Evolutionary conservation across 1,284 basidiomycete species (phyloP).

Genomic region (Ustilago shanxiensis): DNA sequence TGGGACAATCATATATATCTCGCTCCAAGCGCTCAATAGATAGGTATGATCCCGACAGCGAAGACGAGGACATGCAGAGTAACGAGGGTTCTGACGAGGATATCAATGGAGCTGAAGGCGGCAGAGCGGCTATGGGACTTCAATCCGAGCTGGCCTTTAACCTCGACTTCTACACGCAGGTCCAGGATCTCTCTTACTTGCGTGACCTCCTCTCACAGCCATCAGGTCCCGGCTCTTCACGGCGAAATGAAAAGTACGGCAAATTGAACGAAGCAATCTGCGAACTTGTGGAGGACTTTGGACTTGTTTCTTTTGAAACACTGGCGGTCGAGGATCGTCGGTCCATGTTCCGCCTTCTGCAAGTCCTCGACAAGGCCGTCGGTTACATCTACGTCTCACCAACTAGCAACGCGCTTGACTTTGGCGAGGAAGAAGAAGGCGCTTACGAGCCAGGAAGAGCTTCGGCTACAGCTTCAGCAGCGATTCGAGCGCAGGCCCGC

Average conservation of each 20-base stretch:
- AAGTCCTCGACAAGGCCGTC: constrained; percentile 65
- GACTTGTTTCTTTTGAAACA: constrained; percentile 96
- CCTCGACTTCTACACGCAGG: constrained; percentile 97
- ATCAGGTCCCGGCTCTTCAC: constrained; percentile 38
- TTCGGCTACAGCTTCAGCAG: constrained; percentile 35
- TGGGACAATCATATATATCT: constrained; percentile 70
- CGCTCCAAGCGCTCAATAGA: constrained; percentile 32
- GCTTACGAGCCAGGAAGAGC: constrained; percentile 42
- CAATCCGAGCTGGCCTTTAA: constrained; percentile 79
- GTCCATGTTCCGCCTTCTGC: constrained; percentile 65
- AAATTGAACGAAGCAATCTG: constrained; percentile 87
- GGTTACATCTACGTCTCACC: constrained; percentile 62
- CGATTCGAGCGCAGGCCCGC: constrained; percentile 23
- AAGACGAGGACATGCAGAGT: constrained; percentile 18
- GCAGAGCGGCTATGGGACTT: constrained; percentile 25
- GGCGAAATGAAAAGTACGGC: constrained; percentile 52
- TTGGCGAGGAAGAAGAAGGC: constrained; percentile 35
- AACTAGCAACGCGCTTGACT: constrained; percentile 9
- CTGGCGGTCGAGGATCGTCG: constrained; percentile 75
- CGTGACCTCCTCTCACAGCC: constrained; percentile 77
- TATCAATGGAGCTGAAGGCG: not conserved
- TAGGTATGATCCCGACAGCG: constrained; percentile 22
- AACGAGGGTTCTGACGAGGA: constrained; percentile 15
- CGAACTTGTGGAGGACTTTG: constrained; percentile 91
- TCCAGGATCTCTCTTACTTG: constrained; percentile 92